Conservation (phyloP, 768 basidiomycete genomes). For the Termitomyces sp. region DNA sequence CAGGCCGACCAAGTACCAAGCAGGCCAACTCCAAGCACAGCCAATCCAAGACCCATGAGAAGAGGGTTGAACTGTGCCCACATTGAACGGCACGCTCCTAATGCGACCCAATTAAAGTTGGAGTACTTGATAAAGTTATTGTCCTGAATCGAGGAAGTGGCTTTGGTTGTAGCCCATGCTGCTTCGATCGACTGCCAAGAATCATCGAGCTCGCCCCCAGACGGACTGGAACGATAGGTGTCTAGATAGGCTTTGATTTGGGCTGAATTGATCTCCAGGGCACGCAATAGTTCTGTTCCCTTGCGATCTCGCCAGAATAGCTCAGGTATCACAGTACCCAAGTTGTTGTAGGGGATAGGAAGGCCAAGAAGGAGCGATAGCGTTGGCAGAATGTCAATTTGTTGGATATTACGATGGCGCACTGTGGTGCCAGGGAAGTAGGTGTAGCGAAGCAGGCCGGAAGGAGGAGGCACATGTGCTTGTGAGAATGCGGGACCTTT, state of each 20-base stretch:
- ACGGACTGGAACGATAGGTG: constrained; percentile 66
- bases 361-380: constrained; percentile 87
- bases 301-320: constrained; percentile 62
- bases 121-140: constrained; percentile 35
- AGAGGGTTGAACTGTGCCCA: constrained; percentile 94
- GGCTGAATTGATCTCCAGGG: constrained; percentile 64
- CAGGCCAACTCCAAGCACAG: constrained; percentile 53
- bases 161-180: constrained; percentile 38
- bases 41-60: constrained; percentile 73
- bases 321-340: constrained; percentile 90
- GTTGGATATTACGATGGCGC: constrained; percentile 69
- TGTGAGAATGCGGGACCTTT: constrained; percentile 55
- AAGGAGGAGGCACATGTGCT: constrained; percentile 35
- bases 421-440: constrained; percentile 57
- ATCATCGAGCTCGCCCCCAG: constrained; percentile 70
- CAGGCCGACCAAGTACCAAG: constrained; percentile 57
- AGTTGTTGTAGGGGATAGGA: constrained; percentile 94
- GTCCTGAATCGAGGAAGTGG: constrained; percentile 19
- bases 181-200: constrained; percentile 53
- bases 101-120: constrained; percentile 57
- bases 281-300: constrained; percentile 44
- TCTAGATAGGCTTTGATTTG: constrained; percentile 79
- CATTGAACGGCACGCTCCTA: constrained; percentile 72
- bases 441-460: constrained; percentile 47
- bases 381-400: constrained; percentile 91